Conservation (phyloP, 75 land plant genomes). For the Selaginella tamariscina region DNA sequence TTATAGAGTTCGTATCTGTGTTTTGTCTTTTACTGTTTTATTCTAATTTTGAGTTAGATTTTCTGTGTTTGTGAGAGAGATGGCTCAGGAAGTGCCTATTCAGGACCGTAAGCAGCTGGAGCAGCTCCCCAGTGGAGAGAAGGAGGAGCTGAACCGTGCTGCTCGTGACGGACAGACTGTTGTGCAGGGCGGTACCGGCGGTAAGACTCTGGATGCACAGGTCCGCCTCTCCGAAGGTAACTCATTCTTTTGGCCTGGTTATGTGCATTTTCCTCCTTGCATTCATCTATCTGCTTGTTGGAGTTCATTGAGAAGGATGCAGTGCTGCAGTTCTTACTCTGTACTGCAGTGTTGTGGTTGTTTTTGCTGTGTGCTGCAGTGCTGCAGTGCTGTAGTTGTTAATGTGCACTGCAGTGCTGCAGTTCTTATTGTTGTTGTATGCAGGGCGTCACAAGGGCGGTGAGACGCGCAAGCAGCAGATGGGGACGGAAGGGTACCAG, state of each 20-base stretch:
- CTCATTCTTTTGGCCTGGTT: neutral
- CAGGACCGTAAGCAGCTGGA: neutral
- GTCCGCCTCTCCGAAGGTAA: conserved; percentile 5
- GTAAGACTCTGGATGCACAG: conserved; percentile 4
- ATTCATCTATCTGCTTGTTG: neutral
- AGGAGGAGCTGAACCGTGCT: conserved; percentile 9
- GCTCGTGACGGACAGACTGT: conserved; percentile 7
- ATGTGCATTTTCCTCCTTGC: neutral
- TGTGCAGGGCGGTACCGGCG: conserved; percentile 5
- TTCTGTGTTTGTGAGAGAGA: neutral
- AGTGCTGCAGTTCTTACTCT: neutral
- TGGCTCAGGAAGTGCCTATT: neutral
- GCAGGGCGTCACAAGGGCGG: neutral
- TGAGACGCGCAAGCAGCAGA: conserved; percentile 1
- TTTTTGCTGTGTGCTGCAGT: too few relatives aligned
- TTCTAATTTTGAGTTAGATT: neutral
- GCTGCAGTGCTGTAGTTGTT: too few relatives aligned
- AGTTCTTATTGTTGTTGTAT: too few relatives aligned
- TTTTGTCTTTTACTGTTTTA: too few relatives aligned
- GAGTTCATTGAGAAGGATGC: neutral
- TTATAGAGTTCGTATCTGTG: too few relatives aligned
- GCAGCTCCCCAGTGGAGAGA: neutral
- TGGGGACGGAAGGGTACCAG: conserved; percentile 9
- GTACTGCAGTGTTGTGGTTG: neutral
- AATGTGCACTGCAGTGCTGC: too few relatives aligned